phyloP scores from a whole-genome alignment of 2,329 filamentous ascomycete genomes.

The Talaromyces islandicus region DNA sequence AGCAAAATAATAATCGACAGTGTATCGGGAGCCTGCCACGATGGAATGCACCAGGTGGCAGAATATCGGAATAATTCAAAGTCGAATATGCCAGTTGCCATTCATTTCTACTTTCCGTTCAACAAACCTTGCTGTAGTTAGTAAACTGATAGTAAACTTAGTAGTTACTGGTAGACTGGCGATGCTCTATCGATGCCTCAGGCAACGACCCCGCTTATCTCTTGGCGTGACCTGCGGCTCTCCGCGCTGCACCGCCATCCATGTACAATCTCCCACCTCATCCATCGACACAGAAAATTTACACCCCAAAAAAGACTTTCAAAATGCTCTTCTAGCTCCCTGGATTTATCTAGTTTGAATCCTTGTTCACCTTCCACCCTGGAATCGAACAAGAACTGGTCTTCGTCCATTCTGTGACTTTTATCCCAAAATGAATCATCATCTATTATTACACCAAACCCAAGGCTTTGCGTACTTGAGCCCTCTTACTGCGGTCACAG shows the following conservation, averaged over 20 bases:
- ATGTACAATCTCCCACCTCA: neutral
- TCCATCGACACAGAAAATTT: neutral
- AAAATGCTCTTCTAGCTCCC: neutral
- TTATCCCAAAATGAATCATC: slow-evolving; percentile 18
- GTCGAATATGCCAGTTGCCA: neutral
- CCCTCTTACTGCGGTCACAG: slow-evolving; percentile 3
- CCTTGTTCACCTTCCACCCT: neutral
- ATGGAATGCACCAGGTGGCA: neutral
- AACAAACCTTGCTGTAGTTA: too few relatives aligned
- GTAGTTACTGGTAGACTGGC: too few relatives aligned
- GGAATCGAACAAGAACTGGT: slow-evolving; percentile 1
- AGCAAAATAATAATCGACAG: too few relatives aligned
- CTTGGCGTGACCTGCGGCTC: neutral
- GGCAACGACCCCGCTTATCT: neutral
- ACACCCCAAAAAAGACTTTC: neutral
- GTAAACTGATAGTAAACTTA: too few relatives aligned
- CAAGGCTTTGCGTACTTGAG: slow-evolving; percentile 10
- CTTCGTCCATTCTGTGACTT: neutral
- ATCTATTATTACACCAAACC: slow-evolving; percentile 11
- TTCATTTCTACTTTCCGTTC: too few relatives aligned
- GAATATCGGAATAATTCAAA: neutral
- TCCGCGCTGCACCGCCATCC: neutral
- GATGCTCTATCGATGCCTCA: neutral
- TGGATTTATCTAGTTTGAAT: neutral
- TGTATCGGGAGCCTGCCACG: too few relatives aligned